Base-by-base conservation (phyloP, 306 rosid genomes). In the Medicago lupulina region DNA sequence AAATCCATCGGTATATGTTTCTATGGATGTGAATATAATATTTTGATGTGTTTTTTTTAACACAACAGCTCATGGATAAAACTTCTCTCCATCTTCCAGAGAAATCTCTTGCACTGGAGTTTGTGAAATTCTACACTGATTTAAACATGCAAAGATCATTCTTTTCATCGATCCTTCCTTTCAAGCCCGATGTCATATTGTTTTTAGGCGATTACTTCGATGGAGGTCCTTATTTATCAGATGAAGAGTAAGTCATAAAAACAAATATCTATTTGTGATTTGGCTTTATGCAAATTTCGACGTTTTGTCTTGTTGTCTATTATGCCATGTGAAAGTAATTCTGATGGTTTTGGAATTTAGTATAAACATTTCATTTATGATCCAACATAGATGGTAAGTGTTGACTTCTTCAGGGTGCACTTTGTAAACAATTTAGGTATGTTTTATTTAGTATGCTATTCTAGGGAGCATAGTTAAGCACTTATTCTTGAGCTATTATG, bases 141-240 rank as follows among this genome's bases (percentile, higher is more conserved):
- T 67, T 90, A 72, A 83, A 74, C 88, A 92, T 92, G 96, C 91
- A 91, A 36, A 80, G 98, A 80, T 92, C 98, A 31, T 90, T 90
- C 85, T 76, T 86, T 78, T 36, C 87, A 31, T 90, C 96, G 49
- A 60, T 92, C 34, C 68, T 88, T 55, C 94, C 91, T 79, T 82
- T 90, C 80, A 80, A 84, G 62, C 98, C 96, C 13, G 91, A 90
- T 64, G 89, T 87, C 38, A 41, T 92, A 82, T 80, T 90, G 84
- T 87, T 90, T 79, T 77, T 92, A 72, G 98, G 98, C 54, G 98
- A 92, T 79, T 85, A 87, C 84, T 92, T 92, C 18, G 98, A 92
- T 60, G 94, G 98, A 59, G 98, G 94, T 66, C 92, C 92, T 67
- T 80, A 59, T 75, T 81, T 92, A 71, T 82, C 84, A 0, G 88